Evolutionary conservation across 1,284 basidiomycete species (phyloP), one percentile per base, ranked within the genome.

Genomic region (Ganoderma resinaceum): DNA sequence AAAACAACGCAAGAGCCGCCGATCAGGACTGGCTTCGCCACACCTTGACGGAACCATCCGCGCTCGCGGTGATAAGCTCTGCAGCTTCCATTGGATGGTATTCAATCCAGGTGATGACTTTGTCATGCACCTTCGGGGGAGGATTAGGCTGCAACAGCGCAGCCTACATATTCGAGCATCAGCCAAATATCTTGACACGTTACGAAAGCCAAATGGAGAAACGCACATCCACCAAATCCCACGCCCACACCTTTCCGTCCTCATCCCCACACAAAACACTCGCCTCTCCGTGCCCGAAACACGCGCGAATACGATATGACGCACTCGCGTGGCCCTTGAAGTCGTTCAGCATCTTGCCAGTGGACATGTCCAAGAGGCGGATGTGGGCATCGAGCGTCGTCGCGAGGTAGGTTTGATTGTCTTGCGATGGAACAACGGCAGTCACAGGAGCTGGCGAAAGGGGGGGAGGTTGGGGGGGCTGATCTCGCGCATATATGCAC

Each of bases 61-160:
- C 93, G 73, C 94, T 95, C 2, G 95, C 90, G 11, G 95, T 97
- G 61, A 96, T 83, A 86, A 97, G 87, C 79, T 97, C 94, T 40
- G 89, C 88, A 1, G 89, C 85, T 67, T 94, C 91, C n/a, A 84
- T 87, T 3, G 95, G 95, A 80, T 96, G 92, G 72, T 93, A 87
- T 78, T 97, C 95, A 1, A 95, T 91, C 94, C 96, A 98, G 18
- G 95, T 93, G 55, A 99, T 90, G 31, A 94, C 87, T 78, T 93
- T 95, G 60, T 90, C 84, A 78, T 98, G 96, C 2, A 89, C 88
- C 77, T 89, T 89, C 26, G 88, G 88, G 6, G 91, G 93, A 53
- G 89, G 90, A 73, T 88, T 89, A 29, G 87, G 88, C 66, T 86
- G 82, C 26, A 95, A 76, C 26, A 89, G 82, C 65, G 88, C 90